Evolutionary conservation across 73 alveolate species (phyloP), one percentile per base, ranked within the genome.

Genomic region (Blepharisma japonicum): DNA sequence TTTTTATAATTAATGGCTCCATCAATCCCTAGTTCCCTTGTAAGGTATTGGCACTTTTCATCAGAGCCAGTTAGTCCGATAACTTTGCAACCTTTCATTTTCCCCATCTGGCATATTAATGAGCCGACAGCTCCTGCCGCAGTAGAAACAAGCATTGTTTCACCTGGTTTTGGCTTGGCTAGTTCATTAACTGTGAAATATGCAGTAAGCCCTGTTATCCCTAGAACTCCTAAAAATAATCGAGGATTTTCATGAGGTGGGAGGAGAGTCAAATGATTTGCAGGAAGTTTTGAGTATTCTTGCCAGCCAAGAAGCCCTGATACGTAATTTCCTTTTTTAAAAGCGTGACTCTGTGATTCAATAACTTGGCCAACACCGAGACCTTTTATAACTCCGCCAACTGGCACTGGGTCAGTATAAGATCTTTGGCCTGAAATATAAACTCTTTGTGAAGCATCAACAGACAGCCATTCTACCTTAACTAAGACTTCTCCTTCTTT

Each of bases 41-140:
- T 21, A 8, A 77, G 42, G 83, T 83, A 77, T 27, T 23, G 21
- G 56, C 54, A 23, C 6, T 77, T 77, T 4, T 55, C 38, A 68
- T 77, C 81, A 25, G 82, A 56, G 3, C 84, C 84, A 21, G 61
- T n/a, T 7, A 77, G 9, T 5, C 81, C 84, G 8, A 66, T 45
- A 11, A 77, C 84, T 27, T 66, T 77, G 68, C 61, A 27, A 2
- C 84, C 84, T 23, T 68, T 55, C 82, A 68, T 20, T n/a, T 61
- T 77, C 54, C 79, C 84, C 45, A 77, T 23, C 45, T 77, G 84
- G 68, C 81, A 55, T 7, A 61, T 83, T 21, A 77, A 61, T 0
- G 82, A 56, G 21, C 84, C 84, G 4, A 55, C 77, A 48, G 84
- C 81, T 4, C 84, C 84, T 23, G 84, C 84, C 0, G 84, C 84